Evolutionary conservation across 805 yeast species (phyloP), one percentile per base, ranked within the genome.

Genomic region (Saccharomycopsis sp.): DNA sequence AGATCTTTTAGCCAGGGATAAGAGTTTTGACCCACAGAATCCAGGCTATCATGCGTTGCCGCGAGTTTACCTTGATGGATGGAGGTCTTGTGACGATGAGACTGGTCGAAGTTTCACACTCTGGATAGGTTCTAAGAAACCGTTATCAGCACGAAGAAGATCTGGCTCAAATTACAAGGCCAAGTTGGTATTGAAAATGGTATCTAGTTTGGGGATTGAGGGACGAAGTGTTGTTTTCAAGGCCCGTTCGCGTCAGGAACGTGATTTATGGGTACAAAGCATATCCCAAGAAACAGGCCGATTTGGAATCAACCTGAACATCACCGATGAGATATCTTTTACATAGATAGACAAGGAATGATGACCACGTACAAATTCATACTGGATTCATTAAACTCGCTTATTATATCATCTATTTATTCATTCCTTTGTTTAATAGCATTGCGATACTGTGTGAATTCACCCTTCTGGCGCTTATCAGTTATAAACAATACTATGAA

Each of bases 61-160:
- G 0, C 73, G 96, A 41, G 74, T 86, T 0, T 91, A 87, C 67
- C 72, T 78, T 1, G 96, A 91, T 70, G 97, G 97, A 0, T 87
- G 96, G 90, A 80, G 77, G 63, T 86, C 96, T 1, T 75, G 82
- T 7, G 98, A 93, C 65, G 87, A 85, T 53, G 94, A 89, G 63
- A 64, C 77, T n/a, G 72, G 81, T 25, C 75, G 96, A 54, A 83
- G 94, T 62, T 91, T 93, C 66, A 88, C 94, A 0, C 64, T 93
- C 1, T 91, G 97, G 97, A 82, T 85, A 70, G 93, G 91, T 0
- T 77, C 78, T 3, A 87, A 85, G 64, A 72, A 85, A 58, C 70
- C 76, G 2, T 19, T 22, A 23, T 29, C 25, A 17, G 12, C 38
- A 12, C 38, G 38, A 29, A 34, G 51, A 20, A 3, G 24, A n/a